phyloP scores from a whole-genome alignment of 1,139 yeast genomes.

The Yamadazyma dendronema region DNA sequence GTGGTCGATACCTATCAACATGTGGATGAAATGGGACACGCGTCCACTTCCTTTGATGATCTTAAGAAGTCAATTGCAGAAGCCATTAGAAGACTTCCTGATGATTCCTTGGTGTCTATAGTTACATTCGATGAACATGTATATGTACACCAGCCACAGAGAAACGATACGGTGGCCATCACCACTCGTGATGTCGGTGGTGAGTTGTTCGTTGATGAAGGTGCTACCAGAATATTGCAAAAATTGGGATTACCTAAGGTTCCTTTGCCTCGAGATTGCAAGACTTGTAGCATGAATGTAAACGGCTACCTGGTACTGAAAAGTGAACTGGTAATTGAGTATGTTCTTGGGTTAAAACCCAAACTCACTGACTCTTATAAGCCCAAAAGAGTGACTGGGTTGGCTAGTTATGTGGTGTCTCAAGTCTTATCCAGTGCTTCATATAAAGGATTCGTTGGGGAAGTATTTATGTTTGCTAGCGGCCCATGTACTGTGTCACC shows the following conservation, averaged over 20 bases:
- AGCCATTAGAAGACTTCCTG: conserved; percentile 21
- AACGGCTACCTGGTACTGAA: too few relatives aligned
- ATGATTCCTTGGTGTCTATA: conserved; percentile 23
- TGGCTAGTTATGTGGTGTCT: conserved; percentile 27
- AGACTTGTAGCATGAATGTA: too few relatives aligned
- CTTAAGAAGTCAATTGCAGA: conserved; percentile 19
- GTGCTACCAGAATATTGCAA: conserved; percentile 7
- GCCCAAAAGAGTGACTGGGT: conserved; percentile 33
- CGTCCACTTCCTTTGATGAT: conserved; percentile 15
- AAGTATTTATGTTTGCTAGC: conserved; percentile 26
- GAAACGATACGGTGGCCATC: conserved; percentile 3
- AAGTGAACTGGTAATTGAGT: conserved; percentile 8
- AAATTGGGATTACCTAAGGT: conserved; percentile 8
- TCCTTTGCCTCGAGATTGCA: neutral
- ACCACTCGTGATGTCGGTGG: conserved; percentile 6
- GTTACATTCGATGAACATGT: conserved; percentile 32
- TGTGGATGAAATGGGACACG: conserved; percentile 20
- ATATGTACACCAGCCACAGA: conserved; percentile 18
- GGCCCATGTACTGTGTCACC: conserved; percentile 40
- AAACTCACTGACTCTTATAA: conserved; percentile 26
- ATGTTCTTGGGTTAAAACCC: conserved; percentile 21
- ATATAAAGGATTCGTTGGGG: conserved; percentile 23
- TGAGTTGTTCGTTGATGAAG: conserved; percentile 7
- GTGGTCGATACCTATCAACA: conserved; percentile 34
- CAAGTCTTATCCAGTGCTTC: conserved; percentile 20